These are phyloP conservation scores for Dendrobium chrysotoxum DNA, from an alignment of 106 monocot genomes.

Conservation along the genomic window DNA sequence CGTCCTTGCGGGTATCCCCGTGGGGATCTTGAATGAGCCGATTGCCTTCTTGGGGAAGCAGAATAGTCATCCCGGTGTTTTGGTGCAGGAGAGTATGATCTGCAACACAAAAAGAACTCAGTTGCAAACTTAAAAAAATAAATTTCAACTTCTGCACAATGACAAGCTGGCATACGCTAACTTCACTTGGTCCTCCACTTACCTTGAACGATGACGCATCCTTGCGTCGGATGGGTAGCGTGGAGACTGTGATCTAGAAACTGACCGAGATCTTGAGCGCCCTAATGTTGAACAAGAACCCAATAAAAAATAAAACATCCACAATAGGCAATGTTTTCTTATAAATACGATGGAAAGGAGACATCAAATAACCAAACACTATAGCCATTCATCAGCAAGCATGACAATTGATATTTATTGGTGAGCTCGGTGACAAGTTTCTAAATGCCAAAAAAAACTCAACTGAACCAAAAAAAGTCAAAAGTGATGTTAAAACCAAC, in stretches of 20 bases:
- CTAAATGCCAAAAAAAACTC: not conserved
- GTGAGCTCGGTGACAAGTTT: not conserved
- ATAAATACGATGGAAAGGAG: not conserved
- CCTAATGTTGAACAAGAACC: constrained; percentile 10
- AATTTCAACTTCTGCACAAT: not conserved
- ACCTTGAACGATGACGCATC: constrained; percentile 35
- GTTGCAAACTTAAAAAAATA: not conserved
- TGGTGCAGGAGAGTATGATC: constrained; percentile 62
- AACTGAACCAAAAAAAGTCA: not conserved
- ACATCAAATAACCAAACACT: not conserved
- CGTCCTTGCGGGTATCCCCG: constrained; percentile 15
- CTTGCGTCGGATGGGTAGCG: constrained; percentile 19
- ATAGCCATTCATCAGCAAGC: too few relatives aligned
- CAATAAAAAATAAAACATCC: not conserved
- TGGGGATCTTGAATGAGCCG: constrained; percentile 21
- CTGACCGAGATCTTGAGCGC: constrained; percentile 40
- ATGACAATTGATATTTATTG: not conserved
- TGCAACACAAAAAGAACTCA: constrained; percentile 1
- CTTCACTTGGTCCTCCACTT: not conserved
- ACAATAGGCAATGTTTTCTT: not conserved
- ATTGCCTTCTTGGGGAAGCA: constrained; percentile 31
- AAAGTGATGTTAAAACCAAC: not conserved
- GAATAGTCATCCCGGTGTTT: constrained; percentile 32
- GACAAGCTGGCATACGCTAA: not conserved
- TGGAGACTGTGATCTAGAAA: constrained; percentile 50